These are phyloP conservation scores for Alternaria tenuissima DNA, from an alignment of 2,329 filamentous ascomycete genomes.

Conservation along the genomic window DNA sequence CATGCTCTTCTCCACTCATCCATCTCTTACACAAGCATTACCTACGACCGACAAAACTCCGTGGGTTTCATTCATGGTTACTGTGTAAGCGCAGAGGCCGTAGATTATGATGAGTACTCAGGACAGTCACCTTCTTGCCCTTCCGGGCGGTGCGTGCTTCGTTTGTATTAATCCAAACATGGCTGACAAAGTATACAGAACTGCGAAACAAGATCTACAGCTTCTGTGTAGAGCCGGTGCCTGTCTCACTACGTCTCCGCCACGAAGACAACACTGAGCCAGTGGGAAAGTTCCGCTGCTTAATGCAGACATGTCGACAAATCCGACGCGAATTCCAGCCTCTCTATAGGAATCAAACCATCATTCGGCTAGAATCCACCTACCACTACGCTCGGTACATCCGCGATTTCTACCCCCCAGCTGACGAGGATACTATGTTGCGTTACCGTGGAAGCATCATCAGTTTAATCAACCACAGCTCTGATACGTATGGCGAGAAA, in stretches of 20 bases:
- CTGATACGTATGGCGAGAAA: neutral
- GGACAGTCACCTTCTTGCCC: neutral
- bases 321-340: conserved; percentile 26
- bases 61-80: neutral
- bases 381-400: conserved; percentile 3
- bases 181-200: neutral
- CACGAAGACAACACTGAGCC: neutral
- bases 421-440: neutral
- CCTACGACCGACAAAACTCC: neutral
- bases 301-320: conserved; percentile 15
- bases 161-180: neutral
- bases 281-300: neutral
- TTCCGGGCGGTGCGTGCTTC: neutral
- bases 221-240: neutral
- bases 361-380: neutral
- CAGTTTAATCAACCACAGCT: neutral
- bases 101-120: neutral
- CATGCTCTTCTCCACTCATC: neutral
- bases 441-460: neutral
- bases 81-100: neutral
- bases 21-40: neutral
- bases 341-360: conserved; percentile 8
- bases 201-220: conserved; percentile 1
- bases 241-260: neutral
- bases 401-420: neutral